Percentiles rank a stretch among this genome's conserved stretches.
phyloP scores from a whole-genome alignment of 1,284 basidiomycete species.

The Microbotryomycetes sp. region DNA sequence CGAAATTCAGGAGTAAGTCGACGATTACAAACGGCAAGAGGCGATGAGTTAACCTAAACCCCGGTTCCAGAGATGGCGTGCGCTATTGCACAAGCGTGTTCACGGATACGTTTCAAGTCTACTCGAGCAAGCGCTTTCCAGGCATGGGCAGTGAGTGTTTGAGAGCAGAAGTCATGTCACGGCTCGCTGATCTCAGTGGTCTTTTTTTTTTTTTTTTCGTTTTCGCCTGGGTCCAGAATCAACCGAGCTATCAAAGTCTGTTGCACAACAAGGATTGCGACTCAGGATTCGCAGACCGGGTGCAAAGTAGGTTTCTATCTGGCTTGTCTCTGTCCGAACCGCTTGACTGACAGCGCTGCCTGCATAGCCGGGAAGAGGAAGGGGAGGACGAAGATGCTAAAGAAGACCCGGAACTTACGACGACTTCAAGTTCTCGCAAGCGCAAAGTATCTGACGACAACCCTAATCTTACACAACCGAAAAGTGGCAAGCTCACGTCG shows the following conservation, averaged over 20 bases:
- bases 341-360: too few relatives aligned
- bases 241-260: conserved; percentile 79
- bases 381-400: too few relatives aligned
- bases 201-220: conserved; percentile 17
- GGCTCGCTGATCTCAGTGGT: conserved; percentile 13
- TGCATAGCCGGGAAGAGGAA: too few relatives aligned
- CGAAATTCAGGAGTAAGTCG: conserved; percentile 80
- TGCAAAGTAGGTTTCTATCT: background rate
- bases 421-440: too few relatives aligned
- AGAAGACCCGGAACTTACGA: too few relatives aligned
- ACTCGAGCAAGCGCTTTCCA: conserved; percentile 84
- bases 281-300: conserved; percentile 54
- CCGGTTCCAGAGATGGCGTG: conserved; percentile 60
- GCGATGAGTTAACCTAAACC: too few relatives aligned
- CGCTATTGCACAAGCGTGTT: conserved; percentile 81
- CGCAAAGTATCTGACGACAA: too few relatives aligned
- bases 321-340: too few relatives aligned
- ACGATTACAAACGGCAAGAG: conserved; percentile 1
- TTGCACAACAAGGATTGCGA: conserved; percentile 84
- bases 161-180: background rate
- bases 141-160: conserved; percentile 68
- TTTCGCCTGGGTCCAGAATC: too few relatives aligned
- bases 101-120: conserved; percentile 83
- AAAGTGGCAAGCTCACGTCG: too few relatives aligned
- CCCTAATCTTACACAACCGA: too few relatives aligned